phyloP scores from a whole-genome alignment of 78 protist genomes.

The Dictyostelium citrinum region DNA sequence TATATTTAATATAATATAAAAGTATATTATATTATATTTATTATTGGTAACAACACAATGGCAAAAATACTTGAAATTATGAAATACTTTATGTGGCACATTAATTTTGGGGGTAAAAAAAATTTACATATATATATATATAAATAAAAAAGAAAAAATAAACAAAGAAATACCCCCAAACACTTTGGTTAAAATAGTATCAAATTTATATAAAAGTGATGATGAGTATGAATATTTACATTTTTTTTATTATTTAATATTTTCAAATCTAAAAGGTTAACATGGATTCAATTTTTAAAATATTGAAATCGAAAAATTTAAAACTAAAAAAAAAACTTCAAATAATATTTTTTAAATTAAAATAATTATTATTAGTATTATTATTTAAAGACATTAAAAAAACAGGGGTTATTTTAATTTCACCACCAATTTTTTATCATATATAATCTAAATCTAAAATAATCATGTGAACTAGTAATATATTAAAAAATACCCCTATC shows the following conservation, averaged over 20 bases:
- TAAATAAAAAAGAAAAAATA: no score
- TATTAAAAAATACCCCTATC: not conserved
- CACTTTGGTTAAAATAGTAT: not conserved
- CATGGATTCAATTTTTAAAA: not conserved
- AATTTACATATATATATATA: not conserved
- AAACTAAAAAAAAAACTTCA: not conserved
- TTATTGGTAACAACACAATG: not conserved
- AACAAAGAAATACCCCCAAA: not conserved
- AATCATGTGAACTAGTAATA: not conserved
- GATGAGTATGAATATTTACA: not conserved
- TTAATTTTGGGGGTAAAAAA: not conserved
- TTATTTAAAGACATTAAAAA: not conserved
- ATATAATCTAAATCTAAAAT: not conserved
- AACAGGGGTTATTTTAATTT: not conserved
- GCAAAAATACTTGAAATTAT: not conserved
- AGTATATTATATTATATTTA: no score
- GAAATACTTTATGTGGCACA: not conserved
- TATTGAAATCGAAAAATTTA: not conserved
- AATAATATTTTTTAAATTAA: not conserved
- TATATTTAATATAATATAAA: no score
- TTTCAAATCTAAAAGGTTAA: not conserved
- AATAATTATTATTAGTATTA: not conserved
- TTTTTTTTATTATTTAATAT: not conserved
- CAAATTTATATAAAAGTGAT: not conserved
- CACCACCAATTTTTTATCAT: not conserved